phyloP scores from a whole-genome alignment of 2,329 filamentous ascomycete species.

The Ceratocystis cubensis region DNA sequence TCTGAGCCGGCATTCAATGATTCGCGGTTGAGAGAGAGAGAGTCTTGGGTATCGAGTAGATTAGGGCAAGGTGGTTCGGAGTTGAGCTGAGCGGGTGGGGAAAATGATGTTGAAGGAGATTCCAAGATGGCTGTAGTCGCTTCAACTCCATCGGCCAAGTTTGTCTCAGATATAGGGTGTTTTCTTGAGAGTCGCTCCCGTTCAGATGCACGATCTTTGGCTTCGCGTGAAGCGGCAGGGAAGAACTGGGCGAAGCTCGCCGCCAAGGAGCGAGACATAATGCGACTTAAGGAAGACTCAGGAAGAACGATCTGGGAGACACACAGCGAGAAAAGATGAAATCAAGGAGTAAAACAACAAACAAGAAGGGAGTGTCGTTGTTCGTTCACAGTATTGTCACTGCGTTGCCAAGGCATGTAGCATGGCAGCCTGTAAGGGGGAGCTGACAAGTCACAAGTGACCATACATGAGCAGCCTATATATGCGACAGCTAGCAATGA shows the following conservation, averaged over 20 bases:
- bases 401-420: slow-evolving; percentile 11
- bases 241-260: slow-evolving; percentile 81
- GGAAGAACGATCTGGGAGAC: neutral
- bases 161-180: slow-evolving; percentile 2
- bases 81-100: neutral
- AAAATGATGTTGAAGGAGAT: neutral
- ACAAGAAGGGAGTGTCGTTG: neutral
- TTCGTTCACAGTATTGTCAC: slow-evolving; percentile 8
- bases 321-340: neutral
- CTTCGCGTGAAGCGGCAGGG: slow-evolving; percentile 59
- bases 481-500: neutral
- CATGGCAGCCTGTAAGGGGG: slow-evolving; percentile 15
- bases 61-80: neutral
- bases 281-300: slow-evolving; percentile 29
- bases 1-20: slow-evolving; percentile 60
- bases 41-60: slow-evolving; percentile 30
- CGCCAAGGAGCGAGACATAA: slow-evolving; percentile 64
- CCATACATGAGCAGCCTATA: slow-evolving; percentile 12
- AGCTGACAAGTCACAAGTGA: slow-evolving; percentile 14
- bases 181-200: slow-evolving; percentile 38
- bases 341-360: neutral
- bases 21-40: slow-evolving; percentile 47
- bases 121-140: neutral
- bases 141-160: neutral
- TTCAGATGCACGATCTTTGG: slow-evolving; percentile 46